Percentiles rank a stretch among this genome's conserved stretches.
These are phyloP conservation scores for Russula ochroleuca DNA, from an alignment of 768 basidiomycete species.

Conservation along the genomic window DNA sequence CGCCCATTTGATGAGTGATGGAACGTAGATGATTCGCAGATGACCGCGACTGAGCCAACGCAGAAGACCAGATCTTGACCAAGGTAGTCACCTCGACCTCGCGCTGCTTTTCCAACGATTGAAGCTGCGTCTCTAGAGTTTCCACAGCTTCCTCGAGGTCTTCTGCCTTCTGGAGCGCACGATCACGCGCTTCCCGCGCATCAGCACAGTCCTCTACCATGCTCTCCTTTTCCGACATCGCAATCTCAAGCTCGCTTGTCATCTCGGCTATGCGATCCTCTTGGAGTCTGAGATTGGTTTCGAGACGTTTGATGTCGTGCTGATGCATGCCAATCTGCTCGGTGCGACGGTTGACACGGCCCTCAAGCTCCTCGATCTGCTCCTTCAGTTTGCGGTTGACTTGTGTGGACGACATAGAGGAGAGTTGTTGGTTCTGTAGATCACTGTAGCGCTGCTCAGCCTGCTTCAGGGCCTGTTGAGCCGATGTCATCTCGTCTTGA, in stretches of 20 bases:
- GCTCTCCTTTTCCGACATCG: conserved; percentile 62
- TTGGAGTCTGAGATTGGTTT: conserved; percentile 67
- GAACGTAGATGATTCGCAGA: not conserved
- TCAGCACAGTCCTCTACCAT: conserved; percentile 85
- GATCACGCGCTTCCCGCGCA: conserved; percentile 68
- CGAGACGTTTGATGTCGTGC: conserved; percentile 71
- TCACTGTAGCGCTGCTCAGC: conserved; percentile 57
- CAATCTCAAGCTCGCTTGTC: conserved; percentile 62
- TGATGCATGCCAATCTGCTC: conserved; percentile 76
- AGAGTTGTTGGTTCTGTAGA: conserved; percentile 64
- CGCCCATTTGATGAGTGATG: not conserved
- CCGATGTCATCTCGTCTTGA: conserved; percentile 50
- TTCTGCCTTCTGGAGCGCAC: conserved; percentile 53
- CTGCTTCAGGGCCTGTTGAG: conserved; percentile 50
- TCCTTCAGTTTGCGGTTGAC: conserved; percentile 50
- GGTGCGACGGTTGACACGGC: conserved; percentile 57
- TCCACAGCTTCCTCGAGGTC: conserved; percentile 61
- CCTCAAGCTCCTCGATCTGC: conserved; percentile 68
- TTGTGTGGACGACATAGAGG: conserved; percentile 47
- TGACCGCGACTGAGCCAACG: conserved; percentile 17
- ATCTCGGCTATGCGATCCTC: conserved; percentile 72
- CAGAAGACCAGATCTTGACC: conserved; percentile 29
- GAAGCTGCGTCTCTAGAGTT: conserved; percentile 35
- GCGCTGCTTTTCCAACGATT: conserved; percentile 29
- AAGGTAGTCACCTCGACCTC: conserved; percentile 31